Conservation (phyloP, 257 asterid genomes). For the Misopates orontium region DNA sequence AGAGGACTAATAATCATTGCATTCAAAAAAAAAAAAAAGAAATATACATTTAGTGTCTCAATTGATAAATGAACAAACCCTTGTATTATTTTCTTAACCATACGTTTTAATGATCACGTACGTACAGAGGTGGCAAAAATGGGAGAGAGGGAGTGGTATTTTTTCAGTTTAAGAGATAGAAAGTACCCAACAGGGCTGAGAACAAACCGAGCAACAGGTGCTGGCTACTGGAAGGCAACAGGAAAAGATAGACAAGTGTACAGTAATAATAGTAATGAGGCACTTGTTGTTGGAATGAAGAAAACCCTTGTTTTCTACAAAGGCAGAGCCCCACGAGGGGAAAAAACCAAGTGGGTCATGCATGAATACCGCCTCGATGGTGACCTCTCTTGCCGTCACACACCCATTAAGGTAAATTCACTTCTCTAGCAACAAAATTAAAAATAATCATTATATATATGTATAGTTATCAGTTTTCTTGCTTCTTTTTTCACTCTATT, state of each 20-base stretch:
- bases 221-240: constrained; percentile 89
- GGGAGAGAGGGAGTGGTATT: constrained; percentile 92
- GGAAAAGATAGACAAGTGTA: constrained; percentile 71
- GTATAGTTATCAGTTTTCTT: too few species aligned
- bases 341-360: constrained; percentile 92
- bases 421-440: too few species aligned
- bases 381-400: constrained; percentile 64
- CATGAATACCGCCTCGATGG: constrained; percentile 86
- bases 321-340: constrained; percentile 82
- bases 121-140: constrained; percentile 52
- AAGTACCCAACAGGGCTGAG: constrained; percentile 84
- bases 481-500: too few species aligned
- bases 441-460: too few species aligned
- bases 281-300: constrained; percentile 67
- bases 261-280: constrained; percentile 19
- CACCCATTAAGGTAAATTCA: constrained; percentile 51
- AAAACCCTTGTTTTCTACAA: constrained; percentile 87
- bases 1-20: too few species aligned
- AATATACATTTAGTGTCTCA: too few species aligned
- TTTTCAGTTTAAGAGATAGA: constrained; percentile 73
- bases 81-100: too few species aligned
- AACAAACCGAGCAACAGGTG: constrained; percentile 79
- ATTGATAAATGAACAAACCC: too few species aligned
- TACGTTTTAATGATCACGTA: background rate
- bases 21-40: too few species aligned